Base-by-base conservation (phyloP, 2,329 filamentous ascomycete genomes). In the Byssoonygena ceratinophila region DNA sequence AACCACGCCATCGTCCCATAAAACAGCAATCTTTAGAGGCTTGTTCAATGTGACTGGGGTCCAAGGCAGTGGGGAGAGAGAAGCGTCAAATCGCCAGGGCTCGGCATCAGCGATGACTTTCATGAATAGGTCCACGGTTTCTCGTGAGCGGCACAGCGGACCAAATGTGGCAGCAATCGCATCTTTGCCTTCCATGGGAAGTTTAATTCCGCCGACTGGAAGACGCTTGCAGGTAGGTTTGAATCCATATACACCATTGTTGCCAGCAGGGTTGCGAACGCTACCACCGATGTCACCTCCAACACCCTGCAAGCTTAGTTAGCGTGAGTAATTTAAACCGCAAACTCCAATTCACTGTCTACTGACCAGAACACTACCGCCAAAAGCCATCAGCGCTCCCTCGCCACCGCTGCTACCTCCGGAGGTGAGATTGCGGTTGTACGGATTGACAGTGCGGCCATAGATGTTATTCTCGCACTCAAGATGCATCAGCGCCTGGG, bases 391-490 rank as follows among this genome's bases (percentile, higher is more conserved):
- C 7, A 84, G 64, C 0, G 77, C 78, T 0, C 75, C 81, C 62
- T 85, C 82, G 9, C 84, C 84, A 8, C 83, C 83, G 0, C 77
- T 80, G 4, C 76, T 80, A 1, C 84, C 83, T 4, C 84, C 83
- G 0, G 79, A 74, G 0, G 77, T 80, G 29, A 82, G 70, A 16
- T 73, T 68, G 0, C 78, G 73, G 54, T 84, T 84, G 54, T 75
- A 70, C 0, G 84, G 83, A 60, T 84, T 85, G 1, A 84, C 66
- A 0, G 78, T 79, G 32, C 77, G 74, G 1, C 81, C 82, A 52
- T 80, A 81, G 29, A 83, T 61, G 59, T 82, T 76, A 63, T 81
- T 84, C 41, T 77, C 72, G 3, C 73, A 76, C 60, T 84, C 81
- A 39, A 80, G 63, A 14, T 73, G 71, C 61, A 71, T 70, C 53